These are phyloP conservation scores for Ganoderma resinaceum DNA, from an alignment of 1,284 basidiomycete species.

Conservation along the genomic window DNA sequence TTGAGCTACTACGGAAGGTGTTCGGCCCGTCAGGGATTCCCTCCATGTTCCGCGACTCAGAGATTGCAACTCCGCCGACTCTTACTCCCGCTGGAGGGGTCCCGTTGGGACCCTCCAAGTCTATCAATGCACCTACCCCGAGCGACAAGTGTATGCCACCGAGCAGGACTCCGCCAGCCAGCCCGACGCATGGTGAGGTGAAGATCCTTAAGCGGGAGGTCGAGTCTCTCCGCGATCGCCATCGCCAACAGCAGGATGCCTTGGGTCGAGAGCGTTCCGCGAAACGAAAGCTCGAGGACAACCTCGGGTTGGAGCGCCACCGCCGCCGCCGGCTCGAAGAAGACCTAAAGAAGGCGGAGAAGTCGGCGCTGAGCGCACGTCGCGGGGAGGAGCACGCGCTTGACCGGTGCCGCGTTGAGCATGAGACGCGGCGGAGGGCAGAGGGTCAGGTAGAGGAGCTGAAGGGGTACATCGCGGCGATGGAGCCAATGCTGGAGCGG, in stretches of 20 bases:
- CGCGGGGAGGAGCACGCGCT: constrained; percentile 47
- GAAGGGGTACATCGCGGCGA: constrained; percentile 19
- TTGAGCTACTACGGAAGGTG: constrained; percentile 57
- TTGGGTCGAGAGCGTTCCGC: constrained; percentile 44
- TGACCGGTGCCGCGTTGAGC: constrained; percentile 49
- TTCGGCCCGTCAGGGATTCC: constrained; percentile 45
- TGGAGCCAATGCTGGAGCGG: constrained; percentile 23
- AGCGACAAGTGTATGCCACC: not conserved
- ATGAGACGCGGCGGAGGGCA: constrained; percentile 47
- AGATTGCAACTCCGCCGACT: not conserved
- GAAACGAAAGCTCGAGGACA: constrained; percentile 58
- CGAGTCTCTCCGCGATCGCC: constrained; percentile 47
- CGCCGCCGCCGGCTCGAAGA: constrained; percentile 51
- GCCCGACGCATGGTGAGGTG: constrained; percentile 22
- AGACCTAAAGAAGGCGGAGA: constrained; percentile 44
- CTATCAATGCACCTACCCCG: not conserved
- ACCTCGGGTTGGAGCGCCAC: constrained; percentile 47
- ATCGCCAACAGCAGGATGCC: constrained; percentile 38
- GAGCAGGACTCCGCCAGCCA: not conserved
- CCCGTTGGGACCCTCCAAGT: not conserved
- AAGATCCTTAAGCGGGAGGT: constrained; percentile 49
- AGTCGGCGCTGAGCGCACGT: constrained; percentile 43
- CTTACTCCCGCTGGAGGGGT: not conserved
- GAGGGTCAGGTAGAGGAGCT: constrained; percentile 43
- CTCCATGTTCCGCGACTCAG: not conserved